Evolutionary conservation across 768 basidiomycete species (phyloP), one percentile per base, ranked within the genome.

Genomic region (Pseudohyphozyma bogoriensis): DNA sequence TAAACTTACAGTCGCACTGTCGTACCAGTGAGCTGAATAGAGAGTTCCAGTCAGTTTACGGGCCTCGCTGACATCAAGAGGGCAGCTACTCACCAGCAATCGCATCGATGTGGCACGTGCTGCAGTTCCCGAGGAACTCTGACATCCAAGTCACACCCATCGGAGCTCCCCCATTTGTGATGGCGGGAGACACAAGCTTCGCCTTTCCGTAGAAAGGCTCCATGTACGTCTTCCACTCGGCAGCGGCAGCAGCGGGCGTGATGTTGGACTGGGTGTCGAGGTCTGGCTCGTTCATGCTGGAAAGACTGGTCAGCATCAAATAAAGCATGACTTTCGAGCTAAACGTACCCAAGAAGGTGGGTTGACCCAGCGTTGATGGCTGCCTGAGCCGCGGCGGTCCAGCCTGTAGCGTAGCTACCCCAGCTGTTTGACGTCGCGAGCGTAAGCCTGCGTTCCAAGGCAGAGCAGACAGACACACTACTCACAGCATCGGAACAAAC

Each of bases 401-500:
- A 67, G 2, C 28, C 32, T 9, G 37, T 29, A 3, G 53, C 32
- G 28, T 46, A 28, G 26, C 35, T 45, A 28, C 26, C 33, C 59
- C 54, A 60, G 13, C 52, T 59, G n/a, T n/a, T n/a, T n/a, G n/a
- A n/a, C 18, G 16, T 46, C 16, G 4, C 26, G 3, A 1, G 18
- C 18, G 5, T 9, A 20, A 29, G 28, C 36, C 32, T 20, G 32
- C 29, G 16, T 8, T 1, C 15, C n/a, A 24, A 15, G 22, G 26
- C 15, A 33, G 36, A 4, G 3, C 4, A 24, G 24, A 18, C 46
- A 49, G 15, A 11, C 11, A 33, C 37, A 42, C 8, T n/a, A 51
- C 51, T 24, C 42, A 63, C 35, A 66, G 61, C 65, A 67, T 63
- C 13, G 65, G 65, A 4, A 63, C 55, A n/a, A 45, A 67, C 39